phyloP scores from a whole-genome alignment of 495 filamentous ascomycete species.

The Hypoxylon perforatum region DNA sequence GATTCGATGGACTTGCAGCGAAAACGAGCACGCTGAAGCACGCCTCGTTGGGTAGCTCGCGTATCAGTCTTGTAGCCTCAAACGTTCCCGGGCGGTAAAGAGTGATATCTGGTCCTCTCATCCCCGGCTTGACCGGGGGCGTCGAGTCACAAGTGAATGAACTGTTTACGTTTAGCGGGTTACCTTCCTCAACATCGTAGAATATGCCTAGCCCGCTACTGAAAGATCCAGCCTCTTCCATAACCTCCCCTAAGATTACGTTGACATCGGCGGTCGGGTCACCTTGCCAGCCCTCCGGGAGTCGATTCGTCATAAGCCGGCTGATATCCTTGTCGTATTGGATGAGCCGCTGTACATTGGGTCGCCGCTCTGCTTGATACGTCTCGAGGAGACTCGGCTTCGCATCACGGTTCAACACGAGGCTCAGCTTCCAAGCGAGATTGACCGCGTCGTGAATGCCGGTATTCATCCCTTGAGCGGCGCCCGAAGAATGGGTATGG shows the following conservation, averaged over 20 bases:
- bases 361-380: constrained; percentile 52
- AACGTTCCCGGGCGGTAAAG: constrained; percentile 56
- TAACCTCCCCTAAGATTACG: constrained; percentile 52
- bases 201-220: constrained; percentile 58
- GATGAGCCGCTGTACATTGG: constrained; percentile 50
- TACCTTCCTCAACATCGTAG: constrained; percentile 44
- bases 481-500: constrained; percentile 67
- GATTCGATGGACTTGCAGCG: constrained; percentile 42
- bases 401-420: constrained; percentile 44
- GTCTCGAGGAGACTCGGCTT: constrained; percentile 46
- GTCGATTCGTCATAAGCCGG: constrained; percentile 47
- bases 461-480: constrained; percentile 71
- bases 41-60: constrained; percentile 51
- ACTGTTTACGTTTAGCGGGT: constrained; percentile 46
- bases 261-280: constrained; percentile 56
- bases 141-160: constrained; percentile 25
- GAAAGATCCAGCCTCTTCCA: constrained; percentile 56
- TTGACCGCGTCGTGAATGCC: constrained; percentile 70
- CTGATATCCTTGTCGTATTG: constrained; percentile 52
- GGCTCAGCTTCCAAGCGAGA: constrained; percentile 66
- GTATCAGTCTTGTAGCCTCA: constrained; percentile 53
- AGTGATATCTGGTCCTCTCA: constrained; percentile 55
- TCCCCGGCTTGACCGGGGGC: constrained; percentile 39
- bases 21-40: constrained; percentile 54
- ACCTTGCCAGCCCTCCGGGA: constrained; percentile 55